Evolutionary conservation across 2,329 filamentous ascomycete species (phyloP), one percentile per base, ranked within the genome.

Genomic region (Verticillium klebahnii): DNA sequence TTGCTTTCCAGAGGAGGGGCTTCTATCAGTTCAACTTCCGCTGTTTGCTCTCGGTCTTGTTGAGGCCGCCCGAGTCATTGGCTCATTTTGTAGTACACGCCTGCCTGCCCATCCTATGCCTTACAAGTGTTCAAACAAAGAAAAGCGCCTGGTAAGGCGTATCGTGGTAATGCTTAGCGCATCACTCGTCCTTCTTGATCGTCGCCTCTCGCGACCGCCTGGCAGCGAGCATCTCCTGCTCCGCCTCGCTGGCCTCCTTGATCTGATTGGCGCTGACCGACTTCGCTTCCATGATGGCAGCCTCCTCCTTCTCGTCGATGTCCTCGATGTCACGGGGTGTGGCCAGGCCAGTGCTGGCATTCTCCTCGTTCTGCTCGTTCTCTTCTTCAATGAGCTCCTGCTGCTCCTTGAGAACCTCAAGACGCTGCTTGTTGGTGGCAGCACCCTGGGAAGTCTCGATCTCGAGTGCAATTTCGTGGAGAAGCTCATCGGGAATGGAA

Each of bases 381-480:
- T 99, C 95, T 74, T 99, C 95, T 66, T 97, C 89, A 62, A 99
- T 99, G 65, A 99, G 87, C 74, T 97, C 95, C 76, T 99, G 91
- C 81, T 99, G 95, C 81, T 99, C 95, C 85, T 93, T 96, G 73
- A 99, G 85, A 17, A 99, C 95, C 81, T 99, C 95, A 52, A 99
- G 89, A 74, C 95, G 90, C 82, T 98, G 95, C 85, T 96, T 97
- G 86, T 99, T 99, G 67, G 95, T 99, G 29, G 95, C 95, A 12
- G 93, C 94, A 64, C 95, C 95, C 79, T 99, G 95, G 57, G 94
- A 93, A 64, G 89, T 96, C 83, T 97, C 92, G 11, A 99, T 93
- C 80, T 99, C 95, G 36, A 99, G 89, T 78, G 98, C 95, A 66
- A 99, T 97, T 81, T 99, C 95, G 82, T 99, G 95, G 91, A 96